Evolutionary conservation across 139 green algal genomes (phyloP).

Genomic region (Coccomyxa sp.): DNA sequence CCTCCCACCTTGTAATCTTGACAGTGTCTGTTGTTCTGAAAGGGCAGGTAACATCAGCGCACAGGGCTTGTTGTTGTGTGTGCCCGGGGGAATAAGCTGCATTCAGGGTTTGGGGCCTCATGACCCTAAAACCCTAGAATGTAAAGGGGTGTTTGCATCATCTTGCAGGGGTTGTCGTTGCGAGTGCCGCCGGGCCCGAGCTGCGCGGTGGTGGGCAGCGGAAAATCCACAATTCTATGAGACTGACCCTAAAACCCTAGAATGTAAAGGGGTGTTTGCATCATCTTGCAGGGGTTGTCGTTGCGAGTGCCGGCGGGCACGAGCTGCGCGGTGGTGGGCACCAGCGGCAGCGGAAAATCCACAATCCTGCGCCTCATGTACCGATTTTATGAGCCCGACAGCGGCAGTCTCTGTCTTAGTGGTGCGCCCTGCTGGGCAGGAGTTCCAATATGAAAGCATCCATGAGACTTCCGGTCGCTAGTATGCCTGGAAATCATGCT

Average conservation of each 20-base stretch:
- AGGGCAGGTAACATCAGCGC: too few relatives aligned
- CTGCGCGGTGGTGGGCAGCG: constrained; percentile 87
- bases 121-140: neutral
- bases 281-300: constrained; percentile 39
- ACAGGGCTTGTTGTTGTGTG: constrained; percentile 51
- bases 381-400: constrained; percentile 80
- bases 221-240: constrained; percentile 62
- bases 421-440: constrained; percentile 59
- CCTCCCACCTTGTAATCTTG: too few relatives aligned
- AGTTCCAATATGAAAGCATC: constrained; percentile 41
- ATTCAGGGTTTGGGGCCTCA: constrained; percentile 25
- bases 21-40: too few relatives aligned
- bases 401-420: constrained; percentile 23
- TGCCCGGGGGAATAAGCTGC: constrained; percentile 77
- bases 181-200: constrained; percentile 72
- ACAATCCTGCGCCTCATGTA: constrained; percentile 60
- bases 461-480: neutral
- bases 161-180: constrained; percentile 53
- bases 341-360: constrained; percentile 78
- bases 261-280: neutral
- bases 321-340: constrained; percentile 86
- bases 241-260: neutral
- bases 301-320: constrained; percentile 75
- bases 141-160: too few relatives aligned
- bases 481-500: too few relatives aligned